These are phyloP conservation scores for Tricharina praecox DNA, from an alignment of 495 filamentous ascomycete species.

Conservation along the genomic window DNA sequence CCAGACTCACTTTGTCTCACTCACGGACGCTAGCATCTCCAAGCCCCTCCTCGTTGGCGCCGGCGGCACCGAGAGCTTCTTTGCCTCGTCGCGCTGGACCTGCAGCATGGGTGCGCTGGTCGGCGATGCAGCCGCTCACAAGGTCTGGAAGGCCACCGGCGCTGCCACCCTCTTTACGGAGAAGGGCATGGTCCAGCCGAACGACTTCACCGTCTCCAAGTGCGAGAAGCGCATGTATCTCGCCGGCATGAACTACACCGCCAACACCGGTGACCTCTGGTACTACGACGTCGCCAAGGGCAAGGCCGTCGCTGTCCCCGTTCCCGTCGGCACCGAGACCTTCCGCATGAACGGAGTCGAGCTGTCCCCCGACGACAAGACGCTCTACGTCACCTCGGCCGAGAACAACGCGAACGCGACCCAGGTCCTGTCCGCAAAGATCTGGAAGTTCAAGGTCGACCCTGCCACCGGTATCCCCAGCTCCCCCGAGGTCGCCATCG, in stretches of 20 bases:
- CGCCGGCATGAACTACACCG: constrained; percentile 13
- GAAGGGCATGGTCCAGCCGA: constrained; percentile 12
- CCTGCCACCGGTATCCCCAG: constrained; percentile 5
- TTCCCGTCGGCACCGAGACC: constrained; percentile 1
- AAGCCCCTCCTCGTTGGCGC: neutral
- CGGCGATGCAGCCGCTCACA: constrained; percentile 7
- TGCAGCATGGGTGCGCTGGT: constrained; percentile 3
- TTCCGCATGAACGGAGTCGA: constrained; percentile 14
- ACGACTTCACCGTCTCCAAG: constrained; percentile 9
- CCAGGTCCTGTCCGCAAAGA: neutral
- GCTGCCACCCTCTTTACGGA: neutral
- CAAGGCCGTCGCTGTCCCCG: constrained; percentile 4
- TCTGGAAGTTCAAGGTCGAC: constrained; percentile 10
- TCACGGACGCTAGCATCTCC: neutral
- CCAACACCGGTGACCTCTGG: constrained; percentile 8
- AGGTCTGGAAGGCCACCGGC: neutral
- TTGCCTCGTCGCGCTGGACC: constrained; percentile 11
- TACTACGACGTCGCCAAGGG: constrained; percentile 2
- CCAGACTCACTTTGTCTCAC: constrained; percentile 8
- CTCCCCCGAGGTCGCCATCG: constrained; percentile 7
- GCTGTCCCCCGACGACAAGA: constrained; percentile 10
- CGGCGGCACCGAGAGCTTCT: neutral
- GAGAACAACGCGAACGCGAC: constrained; percentile 3
- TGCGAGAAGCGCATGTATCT: constrained; percentile 11
- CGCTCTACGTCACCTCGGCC: constrained; percentile 12